Evolutionary conservation across 139 green algal species (phyloP).

Genomic region (Marvania coccoides): DNA sequence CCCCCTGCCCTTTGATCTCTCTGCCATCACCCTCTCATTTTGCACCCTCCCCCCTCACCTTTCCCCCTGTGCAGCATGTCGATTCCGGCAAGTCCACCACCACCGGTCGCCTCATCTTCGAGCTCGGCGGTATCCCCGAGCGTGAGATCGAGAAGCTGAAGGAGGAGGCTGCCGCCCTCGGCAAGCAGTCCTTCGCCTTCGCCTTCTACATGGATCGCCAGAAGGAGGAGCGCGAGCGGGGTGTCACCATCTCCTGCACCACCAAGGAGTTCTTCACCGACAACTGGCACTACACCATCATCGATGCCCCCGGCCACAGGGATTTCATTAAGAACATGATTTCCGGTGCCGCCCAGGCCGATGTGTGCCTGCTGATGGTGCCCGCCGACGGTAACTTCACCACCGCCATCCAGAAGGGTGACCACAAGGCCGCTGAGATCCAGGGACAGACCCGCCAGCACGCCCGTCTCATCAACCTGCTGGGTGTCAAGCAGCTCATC

Average conservation of each 20-base stretch:
- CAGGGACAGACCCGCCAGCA: conserved; percentile 99
- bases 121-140: conserved; percentile 98
- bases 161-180: conserved; percentile 66
- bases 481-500: conserved; percentile 98
- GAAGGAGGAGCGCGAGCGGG: conserved; percentile 90
- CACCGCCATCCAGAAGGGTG: conserved; percentile 95
- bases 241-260: conserved; percentile 94
- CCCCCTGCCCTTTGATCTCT: too few relatives aligned
- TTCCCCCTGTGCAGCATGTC: conserved; percentile 55
- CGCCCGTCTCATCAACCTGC: conserved; percentile 92
- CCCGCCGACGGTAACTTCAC: conserved; percentile 90
- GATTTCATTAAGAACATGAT: conserved; percentile 99
- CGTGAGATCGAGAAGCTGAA: conserved; percentile 91
- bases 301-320: conserved; percentile 88
- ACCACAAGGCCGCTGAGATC: conserved; percentile 92
- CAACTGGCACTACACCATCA: conserved; percentile 98
- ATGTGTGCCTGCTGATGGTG: conserved; percentile 84
- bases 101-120: conserved; percentile 94
- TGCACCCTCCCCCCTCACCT: too few relatives aligned
- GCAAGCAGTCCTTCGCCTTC: conserved; percentile 66
- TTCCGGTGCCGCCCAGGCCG: conserved; percentile 90
- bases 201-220: conserved; percentile 90
- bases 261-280: conserved; percentile 99
- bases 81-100: conserved; percentile 96
- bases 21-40: too few relatives aligned